Conservation (phyloP, 192 early-diverging fungal genomes). For the Glomus cerebriforme region DNA sequence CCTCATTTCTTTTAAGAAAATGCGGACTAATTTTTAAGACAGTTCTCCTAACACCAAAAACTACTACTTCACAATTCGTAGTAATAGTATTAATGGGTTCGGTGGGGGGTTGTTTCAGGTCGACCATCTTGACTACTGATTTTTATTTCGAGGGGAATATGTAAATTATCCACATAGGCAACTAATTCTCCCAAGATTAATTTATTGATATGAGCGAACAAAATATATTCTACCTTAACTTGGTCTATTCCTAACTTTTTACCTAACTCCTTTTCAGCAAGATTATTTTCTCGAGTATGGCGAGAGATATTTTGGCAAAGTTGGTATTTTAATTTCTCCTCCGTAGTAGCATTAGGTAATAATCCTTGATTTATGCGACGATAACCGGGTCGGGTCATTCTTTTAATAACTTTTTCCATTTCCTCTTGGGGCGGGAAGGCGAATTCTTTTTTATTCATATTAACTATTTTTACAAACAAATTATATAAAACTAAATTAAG, state of each 20-base stretch:
- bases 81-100: slow-evolving; percentile 4
- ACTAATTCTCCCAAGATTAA: neutral
- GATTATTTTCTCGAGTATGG: neutral
- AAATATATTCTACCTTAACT: slow-evolving; percentile 1
- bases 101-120: neutral
- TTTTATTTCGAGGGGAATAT: neutral
- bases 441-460: slow-evolving; percentile 1
- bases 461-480: too few species aligned
- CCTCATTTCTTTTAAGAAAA: neutral
- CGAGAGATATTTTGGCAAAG: neutral
- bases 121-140: neutral
- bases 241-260: neutral
- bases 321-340: neutral
- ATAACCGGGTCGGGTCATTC: neutral
- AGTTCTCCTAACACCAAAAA: neutral
- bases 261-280: neutral
- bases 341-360: neutral
- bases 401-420: slow-evolving; percentile 23
- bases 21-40: neutral
- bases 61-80: neutral
- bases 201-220: neutral
- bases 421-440: neutral
- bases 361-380: slow-evolving; percentile 2
- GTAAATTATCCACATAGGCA: neutral
- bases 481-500: too few species aligned